A percentile compares a stretch with the other conserved stretches of the same genome.
Conservation (phyloP, 2,329 filamentous ascomycete species). For the Fusarium camptoceras region DNA sequence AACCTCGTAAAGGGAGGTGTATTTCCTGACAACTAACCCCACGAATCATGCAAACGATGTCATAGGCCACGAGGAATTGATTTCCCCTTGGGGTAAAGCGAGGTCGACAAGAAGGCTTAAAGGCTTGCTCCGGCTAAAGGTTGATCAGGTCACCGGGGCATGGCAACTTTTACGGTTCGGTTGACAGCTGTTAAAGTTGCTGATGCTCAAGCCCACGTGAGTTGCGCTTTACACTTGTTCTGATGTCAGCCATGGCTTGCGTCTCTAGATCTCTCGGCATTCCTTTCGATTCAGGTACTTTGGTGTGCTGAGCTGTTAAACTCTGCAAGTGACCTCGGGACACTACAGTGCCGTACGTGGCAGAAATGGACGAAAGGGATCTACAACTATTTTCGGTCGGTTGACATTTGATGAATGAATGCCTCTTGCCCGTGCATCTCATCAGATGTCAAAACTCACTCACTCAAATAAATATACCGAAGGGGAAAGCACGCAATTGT, state of each 20-base stretch:
- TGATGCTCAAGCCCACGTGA: constrained; percentile 22
- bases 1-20: neutral
- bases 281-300: constrained; percentile 34
- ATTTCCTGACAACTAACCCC: neutral
- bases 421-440: neutral
- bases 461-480: neutral
- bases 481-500: constrained; percentile 6
- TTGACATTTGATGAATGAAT: constrained; percentile 6
- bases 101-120: neutral
- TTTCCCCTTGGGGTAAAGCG: constrained; percentile 13
- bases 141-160: constrained; percentile 35
- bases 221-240: constrained; percentile 4
- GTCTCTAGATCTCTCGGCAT: constrained; percentile 38
- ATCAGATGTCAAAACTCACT: constrained; percentile 8
- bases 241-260: constrained; percentile 33
- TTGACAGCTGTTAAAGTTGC: constrained; percentile 12
- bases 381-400: constrained; percentile 9
- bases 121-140: constrained; percentile 32
- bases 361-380: constrained; percentile 5
- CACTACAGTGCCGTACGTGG: constrained; percentile 2
- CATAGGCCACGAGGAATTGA: constrained; percentile 33
- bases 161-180: constrained; percentile 6
- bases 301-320: constrained; percentile 10
- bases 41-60: constrained; percentile 35
- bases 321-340: constrained; percentile 22